Evolutionary conservation across 1,139 yeast species (phyloP), one percentile per base, ranked within the genome.

Genomic region (Zygoascus hellenicus): DNA sequence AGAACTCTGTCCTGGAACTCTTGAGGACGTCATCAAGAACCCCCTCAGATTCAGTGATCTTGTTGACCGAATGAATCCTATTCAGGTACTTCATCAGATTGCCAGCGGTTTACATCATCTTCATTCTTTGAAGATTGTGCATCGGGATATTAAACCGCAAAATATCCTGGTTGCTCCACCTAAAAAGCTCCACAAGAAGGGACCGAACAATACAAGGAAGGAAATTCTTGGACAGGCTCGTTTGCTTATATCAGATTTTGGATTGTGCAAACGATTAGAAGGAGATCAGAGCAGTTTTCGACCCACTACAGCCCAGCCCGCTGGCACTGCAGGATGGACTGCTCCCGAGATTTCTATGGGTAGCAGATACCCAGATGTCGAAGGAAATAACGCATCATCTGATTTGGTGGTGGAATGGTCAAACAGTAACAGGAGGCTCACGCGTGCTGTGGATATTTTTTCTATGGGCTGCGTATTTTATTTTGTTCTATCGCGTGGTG

Each of bases 291-390:
- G 96, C 1, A 87, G 96, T 6, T 92, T 92, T 64, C 76, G 92
- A 54, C 95, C 97, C 0, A 90, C 96, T 0, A 82, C 92, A 0
- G 89, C 89, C 29, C 84, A 88, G 59, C 95, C 95, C 9, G 96
- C 97, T 0, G 99, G 99, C 2, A 92, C 98, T 0, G 79, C 92
- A 6, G 99, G 99, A 1, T 92, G 98, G 98, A 77, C 97, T 57
- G 97, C 98, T 0, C 98, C 98, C 0, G 99, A 92, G 61, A 70
- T 92, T 35, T 47, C 51, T 33, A 45, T 49, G 52, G 57, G 52
- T 5, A 33, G 51, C 6, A 16, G 56, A 19, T 50, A 47, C 17
- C 53, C 49, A 3, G 46, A 47, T 28, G 31, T 39, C 28, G 48
- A 45, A 17, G 46, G 43, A 5, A 46, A 42, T 6, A 36, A 13